These are phyloP conservation scores for Leishmania tropica DNA, from an alignment of 208 protist species.

Conservation along the genomic window DNA sequence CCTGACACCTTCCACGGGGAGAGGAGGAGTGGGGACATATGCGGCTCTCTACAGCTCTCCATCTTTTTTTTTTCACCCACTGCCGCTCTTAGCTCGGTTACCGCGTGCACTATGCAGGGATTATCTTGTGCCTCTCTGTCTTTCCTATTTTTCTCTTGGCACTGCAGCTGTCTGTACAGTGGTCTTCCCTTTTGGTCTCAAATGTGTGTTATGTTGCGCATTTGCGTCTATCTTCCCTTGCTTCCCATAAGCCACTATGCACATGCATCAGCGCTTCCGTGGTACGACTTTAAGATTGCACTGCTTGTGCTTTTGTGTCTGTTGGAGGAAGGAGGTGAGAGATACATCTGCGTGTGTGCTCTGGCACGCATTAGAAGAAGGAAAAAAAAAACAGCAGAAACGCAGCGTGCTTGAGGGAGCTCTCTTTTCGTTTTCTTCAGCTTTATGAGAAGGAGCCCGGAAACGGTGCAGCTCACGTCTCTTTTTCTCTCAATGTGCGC, in stretches of 20 bases:
- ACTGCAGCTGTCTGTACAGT: neutral
- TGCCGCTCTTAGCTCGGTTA: neutral
- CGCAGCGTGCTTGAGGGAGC: neutral
- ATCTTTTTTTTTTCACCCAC: neutral
- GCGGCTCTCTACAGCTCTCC: too few relatives aligned
- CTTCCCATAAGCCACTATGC: neutral
- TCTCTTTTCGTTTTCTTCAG: neutral
- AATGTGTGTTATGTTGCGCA: neutral
- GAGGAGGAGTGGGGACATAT: neutral
- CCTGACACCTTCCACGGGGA: neutral
- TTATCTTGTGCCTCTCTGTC: neutral
- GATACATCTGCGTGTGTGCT: neutral
- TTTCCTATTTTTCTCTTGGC: neutral
- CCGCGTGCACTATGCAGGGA: neutral
- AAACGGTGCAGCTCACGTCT: neutral
- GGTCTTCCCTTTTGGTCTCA: neutral
- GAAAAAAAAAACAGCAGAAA: neutral
- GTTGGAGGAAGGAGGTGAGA: neutral
- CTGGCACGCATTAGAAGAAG: neutral
- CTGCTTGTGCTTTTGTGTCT: neutral
- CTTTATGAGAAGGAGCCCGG: neutral
- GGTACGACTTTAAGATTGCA: neutral
- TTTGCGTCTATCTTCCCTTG: neutral
- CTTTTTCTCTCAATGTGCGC: neutral
- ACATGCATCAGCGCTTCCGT: neutral